Evolutionary conservation across 1,284 basidiomycete species (phyloP).

Genomic region (Cerrena zonata): DNA sequence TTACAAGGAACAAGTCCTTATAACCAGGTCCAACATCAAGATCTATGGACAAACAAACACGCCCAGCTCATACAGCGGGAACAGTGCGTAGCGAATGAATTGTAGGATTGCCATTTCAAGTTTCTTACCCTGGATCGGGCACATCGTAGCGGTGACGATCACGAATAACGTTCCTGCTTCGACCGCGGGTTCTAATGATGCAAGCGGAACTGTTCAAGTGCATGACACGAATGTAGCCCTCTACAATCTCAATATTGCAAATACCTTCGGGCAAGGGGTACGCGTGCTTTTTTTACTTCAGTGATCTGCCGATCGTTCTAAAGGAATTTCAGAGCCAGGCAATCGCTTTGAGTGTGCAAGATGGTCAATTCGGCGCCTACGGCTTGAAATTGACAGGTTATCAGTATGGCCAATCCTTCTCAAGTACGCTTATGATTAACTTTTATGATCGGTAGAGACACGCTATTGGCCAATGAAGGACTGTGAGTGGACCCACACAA

Average conservation of each 20-base stretch:
- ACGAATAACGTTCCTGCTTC: conserved; percentile 37
- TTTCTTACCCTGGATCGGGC: conserved; percentile 15
- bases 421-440: conserved; percentile 13
- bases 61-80: conserved; percentile 17
- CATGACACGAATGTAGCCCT: conserved; percentile 47
- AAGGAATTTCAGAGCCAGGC: conserved; percentile 34
- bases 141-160: conserved; percentile 32
- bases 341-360: conserved; percentile 50
- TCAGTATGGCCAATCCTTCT: conserved; percentile 33
- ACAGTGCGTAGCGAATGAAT: conserved; percentile 13
- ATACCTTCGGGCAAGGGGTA: conserved; percentile 43
- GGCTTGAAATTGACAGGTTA: conserved; percentile 48
- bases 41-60: conserved; percentile 21
- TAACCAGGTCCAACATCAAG: conserved; percentile 35
- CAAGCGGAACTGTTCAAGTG: conserved; percentile 48
- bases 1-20: conserved; percentile 48
- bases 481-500: conserved; percentile 33
- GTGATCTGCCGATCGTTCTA: conserved; percentile 8
- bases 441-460: conserved; percentile 22
- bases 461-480: conserved; percentile 39
- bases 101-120: too few relatives aligned
- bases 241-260: conserved; percentile 54
- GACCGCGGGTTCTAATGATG: conserved; percentile 46
- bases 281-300: not conserved
- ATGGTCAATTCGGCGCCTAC: conserved; percentile 44